Evolutionary conservation across 1,284 basidiomycete genomes (phyloP).

Genomic region (Cryptococcus sp.): DNA sequence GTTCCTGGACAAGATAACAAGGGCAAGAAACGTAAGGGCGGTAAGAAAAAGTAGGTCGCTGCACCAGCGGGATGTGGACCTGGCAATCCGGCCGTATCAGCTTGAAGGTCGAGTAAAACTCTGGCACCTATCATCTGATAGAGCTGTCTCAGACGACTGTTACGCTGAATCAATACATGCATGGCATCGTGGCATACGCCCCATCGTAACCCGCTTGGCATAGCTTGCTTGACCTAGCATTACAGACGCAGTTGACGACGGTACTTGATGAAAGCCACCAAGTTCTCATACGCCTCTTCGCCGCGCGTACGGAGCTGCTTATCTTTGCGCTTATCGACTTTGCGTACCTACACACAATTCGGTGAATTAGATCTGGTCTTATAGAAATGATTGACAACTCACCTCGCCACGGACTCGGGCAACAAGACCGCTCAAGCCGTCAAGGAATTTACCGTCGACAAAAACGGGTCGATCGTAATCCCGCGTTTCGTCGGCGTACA

Average conservation of each 20-base stretch:
- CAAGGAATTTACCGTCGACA: constrained; percentile 62
- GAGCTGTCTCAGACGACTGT: too few relatives aligned
- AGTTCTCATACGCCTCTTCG: constrained; percentile 68
- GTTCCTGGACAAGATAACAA: constrained; percentile 45
- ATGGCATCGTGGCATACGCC: too few relatives aligned
- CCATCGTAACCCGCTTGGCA: neutral
- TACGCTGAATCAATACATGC: too few relatives aligned
- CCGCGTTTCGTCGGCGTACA: constrained; percentile 86
- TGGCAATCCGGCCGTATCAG: too few relatives aligned
- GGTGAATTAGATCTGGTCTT: neutral
- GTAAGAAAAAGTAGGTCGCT: constrained; percentile 60
- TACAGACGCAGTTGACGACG: constrained; percentile 50
- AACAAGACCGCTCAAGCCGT: constrained; percentile 60
- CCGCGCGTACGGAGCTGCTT: constrained; percentile 53
- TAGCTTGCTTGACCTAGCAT: neutral
- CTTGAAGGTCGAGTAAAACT: too few relatives aligned
- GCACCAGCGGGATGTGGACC: too few relatives aligned
- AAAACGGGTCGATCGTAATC: constrained; percentile 81
- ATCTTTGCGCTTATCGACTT: constrained; percentile 58
- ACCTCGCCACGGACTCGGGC: constrained; percentile 65
- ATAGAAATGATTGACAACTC: constrained; percentile 37
- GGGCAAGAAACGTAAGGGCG: constrained; percentile 60
- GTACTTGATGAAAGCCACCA: constrained; percentile 87
- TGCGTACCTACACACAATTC: constrained; percentile 43
- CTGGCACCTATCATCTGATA: too few relatives aligned